Evolutionary conservation across 176 grass and related monocot species (phyloP).

Genomic region (Musa itinerans): DNA sequence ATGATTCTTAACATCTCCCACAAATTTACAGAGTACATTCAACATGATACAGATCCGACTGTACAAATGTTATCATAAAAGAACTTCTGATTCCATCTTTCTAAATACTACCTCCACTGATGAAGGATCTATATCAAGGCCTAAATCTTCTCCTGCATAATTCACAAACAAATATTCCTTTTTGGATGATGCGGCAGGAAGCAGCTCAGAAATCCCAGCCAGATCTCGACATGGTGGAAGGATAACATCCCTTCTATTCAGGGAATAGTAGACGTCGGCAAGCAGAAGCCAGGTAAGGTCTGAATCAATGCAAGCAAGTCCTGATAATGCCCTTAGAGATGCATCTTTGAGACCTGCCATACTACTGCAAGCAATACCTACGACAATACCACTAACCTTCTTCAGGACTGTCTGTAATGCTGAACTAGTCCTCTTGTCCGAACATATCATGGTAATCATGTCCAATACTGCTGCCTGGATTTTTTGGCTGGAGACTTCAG

Average conservation of each 20-base stretch:
- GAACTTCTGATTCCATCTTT: background rate
- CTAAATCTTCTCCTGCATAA: constrained; percentile 58
- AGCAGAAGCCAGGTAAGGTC: constrained; percentile 94
- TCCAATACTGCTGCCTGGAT: constrained; percentile 74
- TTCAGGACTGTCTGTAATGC: constrained; percentile 71
- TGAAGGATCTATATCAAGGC: constrained; percentile 52
- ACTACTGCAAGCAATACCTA: constrained; percentile 73
- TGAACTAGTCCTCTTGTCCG: constrained; percentile 44
- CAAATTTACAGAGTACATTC: background rate
- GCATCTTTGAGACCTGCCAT: constrained; percentile 49
- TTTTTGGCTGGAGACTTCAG: constrained; percentile 88
- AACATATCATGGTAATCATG: constrained; percentile 63
- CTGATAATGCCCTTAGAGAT: constrained; percentile 55
- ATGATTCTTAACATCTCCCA: background rate
- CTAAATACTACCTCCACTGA: constrained; percentile 26
- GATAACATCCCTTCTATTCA: constrained; percentile 46
- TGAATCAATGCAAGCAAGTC: constrained; percentile 59
- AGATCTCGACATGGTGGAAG: constrained; percentile 30
- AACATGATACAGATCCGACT: background rate
- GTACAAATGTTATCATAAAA: background rate
- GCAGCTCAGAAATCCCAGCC: constrained; percentile 43
- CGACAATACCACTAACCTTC: constrained; percentile 74
- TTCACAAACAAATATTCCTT: constrained; percentile 74
- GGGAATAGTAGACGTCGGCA: constrained; percentile 70
- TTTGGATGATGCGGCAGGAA: constrained; percentile 45